phyloP scores from a whole-genome alignment of 2,329 filamentous ascomycete genomes.

The Venturia oleaginea region DNA sequence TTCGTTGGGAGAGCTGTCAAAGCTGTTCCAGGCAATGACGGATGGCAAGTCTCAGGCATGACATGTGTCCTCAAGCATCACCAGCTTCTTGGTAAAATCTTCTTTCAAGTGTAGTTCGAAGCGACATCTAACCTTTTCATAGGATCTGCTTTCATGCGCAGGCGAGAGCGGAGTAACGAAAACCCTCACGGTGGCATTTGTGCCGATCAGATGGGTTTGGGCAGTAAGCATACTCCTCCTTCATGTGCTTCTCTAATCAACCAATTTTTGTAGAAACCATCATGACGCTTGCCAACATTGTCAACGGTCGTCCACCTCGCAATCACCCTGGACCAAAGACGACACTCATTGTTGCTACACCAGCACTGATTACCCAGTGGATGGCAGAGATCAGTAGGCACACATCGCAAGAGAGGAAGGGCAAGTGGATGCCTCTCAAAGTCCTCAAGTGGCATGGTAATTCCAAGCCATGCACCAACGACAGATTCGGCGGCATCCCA shows the following conservation, averaged over 20 bases:
- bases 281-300: conserved; percentile 35
- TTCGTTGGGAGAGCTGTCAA: conserved; percentile 28
- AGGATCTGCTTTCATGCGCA: conserved; percentile 43
- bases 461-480: not conserved
- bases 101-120: conserved; percentile 42
- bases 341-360: conserved; percentile 36
- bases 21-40: conserved; percentile 22
- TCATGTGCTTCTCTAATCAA: not conserved
- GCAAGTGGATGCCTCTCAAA: not conserved
- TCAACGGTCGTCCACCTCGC: conserved; percentile 27
- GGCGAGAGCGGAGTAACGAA: conserved; percentile 34
- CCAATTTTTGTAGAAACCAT: conserved; percentile 22
- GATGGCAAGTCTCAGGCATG: conserved; percentile 42
- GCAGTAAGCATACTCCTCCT: conserved; percentile 18
- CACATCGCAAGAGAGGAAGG: not conserved
- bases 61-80: conserved; percentile 36
- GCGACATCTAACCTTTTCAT: too few relatives aligned
- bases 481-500: not conserved
- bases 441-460: conserved; percentile 7
- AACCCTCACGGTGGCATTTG: conserved; percentile 34
- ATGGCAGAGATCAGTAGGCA: conserved; percentile 25
- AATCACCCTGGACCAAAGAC: conserved; percentile 19
- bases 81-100: conserved; percentile 39
- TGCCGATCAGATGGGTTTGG: conserved; percentile 35
- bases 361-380: conserved; percentile 34